phyloP scores from a whole-genome alignment of 495 filamentous ascomycete genomes.

The Aspergillus nidulans region DNA sequence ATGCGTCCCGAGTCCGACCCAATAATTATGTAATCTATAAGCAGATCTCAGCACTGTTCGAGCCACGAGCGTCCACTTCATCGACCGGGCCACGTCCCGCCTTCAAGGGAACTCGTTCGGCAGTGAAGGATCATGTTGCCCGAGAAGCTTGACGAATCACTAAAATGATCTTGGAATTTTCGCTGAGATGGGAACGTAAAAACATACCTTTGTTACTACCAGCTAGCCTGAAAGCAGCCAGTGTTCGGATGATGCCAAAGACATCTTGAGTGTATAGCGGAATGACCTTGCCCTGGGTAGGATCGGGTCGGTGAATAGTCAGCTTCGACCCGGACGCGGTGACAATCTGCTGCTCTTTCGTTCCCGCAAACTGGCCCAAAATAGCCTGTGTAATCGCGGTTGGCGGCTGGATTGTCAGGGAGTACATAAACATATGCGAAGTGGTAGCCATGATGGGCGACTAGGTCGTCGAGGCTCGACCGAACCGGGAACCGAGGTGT shows the following conservation, averaged over 20 bases:
- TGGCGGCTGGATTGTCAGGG: conserved; percentile 86
- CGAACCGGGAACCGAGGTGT: conserved; percentile 12
- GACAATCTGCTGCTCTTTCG: conserved; percentile 94
- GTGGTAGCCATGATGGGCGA: conserved; percentile 83
- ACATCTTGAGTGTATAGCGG: conserved; percentile 86
- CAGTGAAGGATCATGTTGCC: conserved; percentile 43
- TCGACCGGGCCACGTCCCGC: conserved; percentile 41
- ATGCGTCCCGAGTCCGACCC: conserved; percentile 94
- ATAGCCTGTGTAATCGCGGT: conserved; percentile 86
- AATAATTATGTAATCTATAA: conserved; percentile 90
- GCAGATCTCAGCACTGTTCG: conserved; percentile 56
- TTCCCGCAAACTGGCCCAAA: conserved; percentile 88
- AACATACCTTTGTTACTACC: conserved; percentile 95
- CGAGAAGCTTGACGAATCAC: conserved; percentile 83
- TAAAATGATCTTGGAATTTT: conserved; percentile 69
- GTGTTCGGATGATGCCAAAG: conserved; percentile 86
- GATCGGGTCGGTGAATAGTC: conserved; percentile 81
- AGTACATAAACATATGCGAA: conserved; percentile 97
- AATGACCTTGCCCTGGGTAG: conserved; percentile 76
- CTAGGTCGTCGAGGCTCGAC: conserved; percentile 15
- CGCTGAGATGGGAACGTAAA: conserved; percentile 26
- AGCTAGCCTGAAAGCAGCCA: conserved; percentile 84
- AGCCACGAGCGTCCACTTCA: conserved; percentile 34
- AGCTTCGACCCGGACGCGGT: conserved; percentile 88
- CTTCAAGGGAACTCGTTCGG: conserved; percentile 31